Base-by-base conservation (phyloP, 768 basidiomycete species). In the Royoungia palumana region DNA sequence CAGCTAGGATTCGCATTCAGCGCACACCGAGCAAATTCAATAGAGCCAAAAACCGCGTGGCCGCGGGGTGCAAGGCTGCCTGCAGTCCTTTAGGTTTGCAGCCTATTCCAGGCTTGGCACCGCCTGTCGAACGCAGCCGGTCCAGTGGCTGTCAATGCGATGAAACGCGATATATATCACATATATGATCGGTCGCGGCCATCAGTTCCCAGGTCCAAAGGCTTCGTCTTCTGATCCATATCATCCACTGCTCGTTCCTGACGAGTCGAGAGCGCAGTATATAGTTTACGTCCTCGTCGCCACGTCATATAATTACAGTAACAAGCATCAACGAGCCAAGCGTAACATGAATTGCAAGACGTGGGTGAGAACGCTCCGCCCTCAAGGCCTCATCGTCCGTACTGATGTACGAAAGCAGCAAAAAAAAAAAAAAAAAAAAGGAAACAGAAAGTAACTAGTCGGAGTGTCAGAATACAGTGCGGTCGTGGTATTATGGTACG, bases 361-460 rank as follows among this genome's bases (percentile, higher is more conserved):
- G 16, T 16, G 4, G 24, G 35, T 6, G 2, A 16, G 46, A 48
- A 46, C 61, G 54, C 27, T 53, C 61, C 37, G 45, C 61, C n/a
- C n/a, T n/a, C n/a, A n/a, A n/a, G n/a, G 46, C 47, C 32, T 41
- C 24, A 17, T 44, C 47, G 21, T 32, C 37, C 46, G 21, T 25
- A 41, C 35, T 41, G 13, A 10, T 40, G 35, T n/a, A n/a, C n/a
- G n/a, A n/a, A n/a, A n/a, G n/a, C n/a, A n/a, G 12, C 11, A 51
- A 37, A 50, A 41, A 41, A 35, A 6, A 4, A 5, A 16, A 4
- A 7, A 16, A 32, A 6, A 16, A 32, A 16, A 13, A 41, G 5
- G 11, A 45, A 44, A 46, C 41, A 49, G 32, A 16, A 16, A 32
- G 12, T 19, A 25, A 16, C 6, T 2, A 6, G 36, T 25, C 34